Evolutionary conservation across 2,329 filamentous ascomycete species (phyloP), one percentile per base, ranked within the genome.

Genomic region (Penicillium sp.): DNA sequence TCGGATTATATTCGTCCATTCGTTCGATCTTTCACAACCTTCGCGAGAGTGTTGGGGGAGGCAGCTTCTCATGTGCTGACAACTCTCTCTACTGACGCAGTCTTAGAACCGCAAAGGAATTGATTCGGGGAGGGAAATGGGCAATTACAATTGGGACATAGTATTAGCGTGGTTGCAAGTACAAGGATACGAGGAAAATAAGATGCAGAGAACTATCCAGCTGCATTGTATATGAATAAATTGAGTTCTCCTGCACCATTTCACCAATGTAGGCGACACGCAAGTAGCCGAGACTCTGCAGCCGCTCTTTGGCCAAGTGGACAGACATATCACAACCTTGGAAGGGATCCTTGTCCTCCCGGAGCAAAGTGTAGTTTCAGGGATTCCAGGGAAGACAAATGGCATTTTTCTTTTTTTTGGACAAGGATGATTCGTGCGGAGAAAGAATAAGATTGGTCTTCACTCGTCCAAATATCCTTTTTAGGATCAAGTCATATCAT

Each of bases 1-100:
- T 66, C 40, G 68, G 69, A 4, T 19, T 69, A n/a, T 69, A 65
- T 47, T 61, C 63, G 27, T 69, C 66, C 16, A 51, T 65, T 53
- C 59, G 45, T 29, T 70, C 65, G 31, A 69, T 67, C 29, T 46
- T 53, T 29, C 45, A 50, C 27, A 58, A 63, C 44, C 43, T 60
- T n/a, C 50, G 50, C 7, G 54, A 56, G n/a, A 59, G 58, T 3
- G 31, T 60, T 29, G 51, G 55, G n/a, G 59, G 58, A 21, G 58
- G 55, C 6, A 57, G 57, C 27, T 66, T 67, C 43, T 65, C 64
- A 16, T 63, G 60, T 64, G 60, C 45, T 6, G 60, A 63, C 33
- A 68, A 66, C 46, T 59, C 58, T 7, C 46, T 56, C 23, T 54
- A 53, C 15, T 58, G 29, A 57, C 25, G 16, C n/a, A 31, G n/a